phyloP scores from a whole-genome alignment of 768 basidiomycete species.

The Termitomyces sp. region DNA sequence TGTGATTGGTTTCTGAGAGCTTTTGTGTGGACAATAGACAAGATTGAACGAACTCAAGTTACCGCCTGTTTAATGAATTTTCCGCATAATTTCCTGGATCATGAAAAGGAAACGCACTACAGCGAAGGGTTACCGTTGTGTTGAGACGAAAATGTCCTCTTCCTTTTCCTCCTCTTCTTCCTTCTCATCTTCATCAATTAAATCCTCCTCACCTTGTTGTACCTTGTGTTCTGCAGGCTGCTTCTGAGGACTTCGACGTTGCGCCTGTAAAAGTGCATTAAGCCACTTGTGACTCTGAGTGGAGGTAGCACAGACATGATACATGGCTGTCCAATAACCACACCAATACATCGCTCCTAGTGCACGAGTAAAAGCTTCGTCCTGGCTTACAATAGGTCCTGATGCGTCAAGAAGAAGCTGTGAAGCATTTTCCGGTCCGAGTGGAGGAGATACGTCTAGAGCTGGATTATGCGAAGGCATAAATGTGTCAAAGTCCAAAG shows the following conservation, averaged over 20 bases:
- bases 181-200: conserved; percentile 2
- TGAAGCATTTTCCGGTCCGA: conserved; percentile 18
- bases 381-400: conserved; percentile 44
- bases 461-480: conserved; percentile 66
- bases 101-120: background rate
- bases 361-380: conserved; percentile 75
- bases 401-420: conserved; percentile 25
- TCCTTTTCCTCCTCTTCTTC: conserved; percentile 23
- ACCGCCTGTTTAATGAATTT: background rate
- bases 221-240: conserved; percentile 13
- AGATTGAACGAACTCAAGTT: background rate
- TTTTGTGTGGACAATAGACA: background rate
- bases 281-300: background rate
- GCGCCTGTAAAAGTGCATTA: conserved; percentile 20
- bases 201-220: conserved; percentile 13
- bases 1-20: background rate
- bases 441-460: conserved; percentile 27
- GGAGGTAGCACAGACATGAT: conserved; percentile 49
- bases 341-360: conserved; percentile 81
- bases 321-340: conserved; percentile 85
- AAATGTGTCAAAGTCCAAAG: conserved; percentile 66
- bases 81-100: background rate
- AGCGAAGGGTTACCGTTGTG: conserved; percentile 28
- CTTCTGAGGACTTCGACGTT: conserved; percentile 20
- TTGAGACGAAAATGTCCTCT: conserved; percentile 27